These are phyloP conservation scores for Camelina neglecta DNA, from an alignment of 345 rosid genomes.

Conservation along the genomic window DNA sequence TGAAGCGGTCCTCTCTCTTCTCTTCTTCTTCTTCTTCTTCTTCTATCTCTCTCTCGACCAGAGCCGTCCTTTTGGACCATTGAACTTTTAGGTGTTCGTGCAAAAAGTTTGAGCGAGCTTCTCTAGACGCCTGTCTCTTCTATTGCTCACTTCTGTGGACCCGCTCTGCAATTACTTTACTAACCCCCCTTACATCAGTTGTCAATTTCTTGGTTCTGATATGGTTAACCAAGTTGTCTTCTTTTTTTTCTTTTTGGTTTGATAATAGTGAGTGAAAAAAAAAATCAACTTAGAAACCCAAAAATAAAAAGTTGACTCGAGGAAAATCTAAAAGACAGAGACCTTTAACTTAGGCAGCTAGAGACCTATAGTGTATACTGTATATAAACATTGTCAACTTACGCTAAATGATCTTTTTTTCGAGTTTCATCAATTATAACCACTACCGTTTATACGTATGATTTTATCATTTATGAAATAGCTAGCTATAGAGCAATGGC, in stretches of 20 bases:
- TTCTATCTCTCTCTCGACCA: conserved; percentile 1
- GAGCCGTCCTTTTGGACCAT: conserved; percentile 47
- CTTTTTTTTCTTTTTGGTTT: background rate
- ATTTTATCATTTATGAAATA: no score
- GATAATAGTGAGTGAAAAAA: background rate
- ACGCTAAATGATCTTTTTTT: no score
- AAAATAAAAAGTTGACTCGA: background rate
- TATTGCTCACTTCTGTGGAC: conserved; percentile 35
- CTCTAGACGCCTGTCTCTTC: conserved; percentile 47
- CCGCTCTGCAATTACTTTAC: background rate
- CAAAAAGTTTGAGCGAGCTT: conserved; percentile 47
- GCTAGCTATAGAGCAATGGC: no score
- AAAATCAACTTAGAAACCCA: background rate
- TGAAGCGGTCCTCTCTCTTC: conserved; percentile 37
- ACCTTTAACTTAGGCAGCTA: background rate
- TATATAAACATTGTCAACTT: background rate
- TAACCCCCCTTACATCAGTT: conserved; percentile 5
- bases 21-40: no score
- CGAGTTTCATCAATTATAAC: background rate
- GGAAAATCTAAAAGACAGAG: background rate
- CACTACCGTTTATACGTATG: no score
- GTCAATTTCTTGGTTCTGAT: no score
- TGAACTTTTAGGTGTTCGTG: conserved; percentile 49
- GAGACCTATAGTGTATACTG: no score
- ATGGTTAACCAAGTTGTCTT: background rate